Conservation (phyloP, 2,329 filamentous ascomycete genomes). For the Aspergillus intermedius region DNA sequence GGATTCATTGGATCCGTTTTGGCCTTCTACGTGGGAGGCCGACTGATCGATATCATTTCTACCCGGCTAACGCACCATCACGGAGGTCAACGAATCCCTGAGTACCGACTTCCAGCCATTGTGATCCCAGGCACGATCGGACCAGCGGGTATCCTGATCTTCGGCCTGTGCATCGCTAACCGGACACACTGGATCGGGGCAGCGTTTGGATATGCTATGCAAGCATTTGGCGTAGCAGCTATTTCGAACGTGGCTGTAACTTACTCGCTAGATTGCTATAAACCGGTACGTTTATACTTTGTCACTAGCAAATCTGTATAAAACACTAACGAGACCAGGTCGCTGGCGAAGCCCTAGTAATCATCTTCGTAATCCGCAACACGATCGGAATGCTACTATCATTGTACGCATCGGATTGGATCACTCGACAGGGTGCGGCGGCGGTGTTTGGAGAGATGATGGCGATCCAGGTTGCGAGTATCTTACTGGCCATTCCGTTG, state of each 20-base stretch:
- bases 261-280: constrained; percentile 20
- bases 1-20: constrained; percentile 20
- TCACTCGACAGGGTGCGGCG: constrained; percentile 14
- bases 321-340: constrained; percentile 7
- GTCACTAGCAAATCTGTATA: background rate
- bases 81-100: constrained; percentile 16
- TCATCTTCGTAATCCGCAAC: constrained; percentile 23
- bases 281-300: constrained; percentile 10
- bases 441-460: constrained; percentile 22
- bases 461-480: constrained; percentile 16
- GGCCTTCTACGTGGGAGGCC: constrained; percentile 22
- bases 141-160: constrained; percentile 18
- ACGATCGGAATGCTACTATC: constrained; percentile 22
- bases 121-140: constrained; percentile 19
- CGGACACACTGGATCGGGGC: constrained; percentile 19
- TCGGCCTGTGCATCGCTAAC: constrained; percentile 18
- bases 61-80: constrained; percentile 17
- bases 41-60: constrained; percentile 23
- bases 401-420: constrained; percentile 20
- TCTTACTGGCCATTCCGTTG: constrained; percentile 16
- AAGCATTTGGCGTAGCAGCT: constrained; percentile 21
- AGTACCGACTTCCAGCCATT: constrained; percentile 23
- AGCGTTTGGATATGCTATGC: constrained; percentile 21
- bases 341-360: constrained; percentile 20
- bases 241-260: constrained; percentile 23